Evolutionary conservation across 805 yeast genomes (phyloP).

Genomic region (Saccharomycopsis fodiens): DNA sequence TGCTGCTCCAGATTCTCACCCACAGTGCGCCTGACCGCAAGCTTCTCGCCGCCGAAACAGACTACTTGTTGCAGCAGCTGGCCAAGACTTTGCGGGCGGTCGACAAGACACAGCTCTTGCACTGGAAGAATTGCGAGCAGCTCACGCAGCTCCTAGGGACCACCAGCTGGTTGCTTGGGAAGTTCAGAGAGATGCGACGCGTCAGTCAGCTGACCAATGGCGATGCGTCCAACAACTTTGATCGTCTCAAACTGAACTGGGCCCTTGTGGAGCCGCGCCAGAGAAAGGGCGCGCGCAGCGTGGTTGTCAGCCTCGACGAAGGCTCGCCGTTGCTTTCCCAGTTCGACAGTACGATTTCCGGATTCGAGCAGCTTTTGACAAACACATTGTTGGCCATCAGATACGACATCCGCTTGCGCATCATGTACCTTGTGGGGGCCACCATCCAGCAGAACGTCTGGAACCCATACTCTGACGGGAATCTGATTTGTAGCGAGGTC

Average conservation of each 20-base stretch:
- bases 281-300: slow-evolving; percentile 10
- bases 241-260: slow-evolving; percentile 17
- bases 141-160: slow-evolving; percentile 48
- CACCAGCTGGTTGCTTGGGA: slow-evolving; percentile 43
- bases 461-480: slow-evolving; percentile 44
- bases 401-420: slow-evolving; percentile 47
- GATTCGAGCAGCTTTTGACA: slow-evolving; percentile 23
- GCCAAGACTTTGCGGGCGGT: slow-evolving; percentile 28
- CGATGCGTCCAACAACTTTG: slow-evolving; percentile 1
- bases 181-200: slow-evolving; percentile 52
- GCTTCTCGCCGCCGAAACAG: slow-evolving; percentile 26
- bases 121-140: slow-evolving; percentile 41
- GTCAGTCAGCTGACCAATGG: slow-evolving; percentile 24
- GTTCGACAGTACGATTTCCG: slow-evolving; percentile 24
- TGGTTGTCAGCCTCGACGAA: slow-evolving; percentile 11
- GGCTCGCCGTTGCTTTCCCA: slow-evolving; percentile 21
- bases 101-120: slow-evolving; percentile 46
- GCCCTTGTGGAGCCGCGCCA: slow-evolving; percentile 16
- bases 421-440: slow-evolving; percentile 42
- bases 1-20: slow-evolving; percentile 29
- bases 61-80: slow-evolving; percentile 25
- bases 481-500: slow-evolving; percentile 52
- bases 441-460: slow-evolving; percentile 44
- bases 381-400: slow-evolving; percentile 38
- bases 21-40: slow-evolving; percentile 17